Evolutionary conservation across 73 alveolate genomes (phyloP).

Genomic region (Breviolum minutum): DNA sequence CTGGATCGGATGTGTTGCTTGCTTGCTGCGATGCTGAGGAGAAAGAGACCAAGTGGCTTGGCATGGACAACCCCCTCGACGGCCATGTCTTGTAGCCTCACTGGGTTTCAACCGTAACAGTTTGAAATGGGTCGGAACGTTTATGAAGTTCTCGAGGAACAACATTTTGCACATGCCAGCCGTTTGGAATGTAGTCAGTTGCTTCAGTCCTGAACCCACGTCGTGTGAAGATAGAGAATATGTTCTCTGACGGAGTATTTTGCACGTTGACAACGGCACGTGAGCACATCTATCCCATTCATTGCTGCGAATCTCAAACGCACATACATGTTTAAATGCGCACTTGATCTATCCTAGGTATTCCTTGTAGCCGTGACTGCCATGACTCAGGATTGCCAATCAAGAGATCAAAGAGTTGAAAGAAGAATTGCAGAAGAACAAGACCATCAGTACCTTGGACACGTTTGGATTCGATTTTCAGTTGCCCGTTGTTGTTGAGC

Average conservation of each 20-base stretch:
- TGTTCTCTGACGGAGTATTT: no score
- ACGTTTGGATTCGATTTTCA: background rate
- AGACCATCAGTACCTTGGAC: slow-evolving; percentile 56
- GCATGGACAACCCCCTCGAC: background rate
- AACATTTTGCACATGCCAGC: no score
- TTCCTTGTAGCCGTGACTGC: background rate
- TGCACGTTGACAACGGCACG: no score
- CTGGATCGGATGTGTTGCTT: background rate
- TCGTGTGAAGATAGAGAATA: no score
- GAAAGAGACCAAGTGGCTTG: slow-evolving; percentile 64
- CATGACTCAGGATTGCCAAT: slow-evolving; percentile 64
- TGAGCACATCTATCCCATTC: background rate
- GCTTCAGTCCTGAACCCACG: no score
- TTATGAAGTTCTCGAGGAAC: no score
- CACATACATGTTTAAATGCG: background rate
- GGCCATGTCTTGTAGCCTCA: no score
- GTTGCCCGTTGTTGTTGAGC: background rate
- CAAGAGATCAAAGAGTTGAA: slow-evolving; percentile 89
- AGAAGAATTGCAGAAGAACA: slow-evolving; percentile 91
- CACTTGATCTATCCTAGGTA: background rate
- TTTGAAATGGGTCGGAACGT: no score
- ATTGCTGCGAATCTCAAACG: background rate
- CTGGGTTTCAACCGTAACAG: no score
- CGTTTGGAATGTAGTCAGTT: no score
- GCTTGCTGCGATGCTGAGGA: slow-evolving; percentile 28